Evolutionary conservation across 768 basidiomycete genomes (phyloP), one percentile per base, ranked within the genome.

Genomic region (Xanthoconium stramineum): DNA sequence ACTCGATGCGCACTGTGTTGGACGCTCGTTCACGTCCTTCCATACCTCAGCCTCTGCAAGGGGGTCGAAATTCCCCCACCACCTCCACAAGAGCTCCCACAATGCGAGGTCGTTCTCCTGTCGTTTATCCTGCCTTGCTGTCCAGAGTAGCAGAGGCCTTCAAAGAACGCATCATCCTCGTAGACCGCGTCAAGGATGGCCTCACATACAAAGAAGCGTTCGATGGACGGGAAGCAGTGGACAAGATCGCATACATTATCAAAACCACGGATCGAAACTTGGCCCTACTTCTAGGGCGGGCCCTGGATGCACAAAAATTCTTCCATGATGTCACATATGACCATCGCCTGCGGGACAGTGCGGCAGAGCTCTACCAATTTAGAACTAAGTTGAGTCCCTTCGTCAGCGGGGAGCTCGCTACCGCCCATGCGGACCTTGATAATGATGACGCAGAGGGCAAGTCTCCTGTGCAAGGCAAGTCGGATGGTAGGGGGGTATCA

Each of bases 251-350:
- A 14, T 94, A 97, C 68, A 96, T 99, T 69, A 97, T 98, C 81
- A 95, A 95, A 75, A 98, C 97, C 4, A 93, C 94, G 7, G 97
- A 99, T 74, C 83, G 97, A 14, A 98, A 97, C 72, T 81, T 99
- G 29, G 97, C 97, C 12, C 76, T 98, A 44, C 79, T 99, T 3
- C 81, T 98, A n/a, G 97, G 97, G 6, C 83, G 97, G 40, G 94
- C 97, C 3, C 77, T 99, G 51, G 97, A 98, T 66, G 89, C 95
- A 10, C 97, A 98, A 72, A 98, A 98, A 75, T 98, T 94, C 75
- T 98, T 99, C 69, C 97, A 99, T 67, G 97, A 98, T 66, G 97
- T 99, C 62, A 98, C 97, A 10, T 99, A 98, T 68, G 96, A 98
- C 66, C 97, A 99, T 70, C 88, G 96, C 14, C 70, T 99, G 55